Percentiles rank a stretch among this genome's conserved stretches.
These are phyloP conservation scores for Colletotrichum karsti DNA, from an alignment of 2,329 filamentous ascomycete species.

Conservation along the genomic window DNA sequence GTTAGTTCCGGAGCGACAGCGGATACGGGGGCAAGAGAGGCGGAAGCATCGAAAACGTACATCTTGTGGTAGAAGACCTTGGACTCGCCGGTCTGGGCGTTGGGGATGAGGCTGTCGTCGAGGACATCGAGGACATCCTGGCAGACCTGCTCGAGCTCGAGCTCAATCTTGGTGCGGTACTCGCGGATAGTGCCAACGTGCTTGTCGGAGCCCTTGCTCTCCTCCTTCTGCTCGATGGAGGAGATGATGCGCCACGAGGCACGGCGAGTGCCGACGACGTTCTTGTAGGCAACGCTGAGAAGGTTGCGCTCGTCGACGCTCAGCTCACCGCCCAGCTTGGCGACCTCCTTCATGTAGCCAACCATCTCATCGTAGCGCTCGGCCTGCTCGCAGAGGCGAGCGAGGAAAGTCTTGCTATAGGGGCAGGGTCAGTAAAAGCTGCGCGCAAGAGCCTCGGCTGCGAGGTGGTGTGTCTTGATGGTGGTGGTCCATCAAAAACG, in stretches of 20 bases:
- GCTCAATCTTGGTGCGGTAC: constrained; percentile 98
- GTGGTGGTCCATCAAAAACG: constrained; percentile 5
- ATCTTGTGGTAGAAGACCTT: constrained; percentile 99
- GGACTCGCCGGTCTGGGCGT: constrained; percentile 95
- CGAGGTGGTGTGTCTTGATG: constrained; percentile 16
- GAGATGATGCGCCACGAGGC: constrained; percentile 99
- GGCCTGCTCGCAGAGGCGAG: constrained; percentile 99
- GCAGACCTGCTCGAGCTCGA: constrained; percentile 96
- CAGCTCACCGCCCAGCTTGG: constrained; percentile 83
- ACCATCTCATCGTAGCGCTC: constrained; percentile 99
- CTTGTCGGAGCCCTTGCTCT: constrained; percentile 97
- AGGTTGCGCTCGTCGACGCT: constrained; percentile 98
- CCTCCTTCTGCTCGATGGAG: constrained; percentile 99
- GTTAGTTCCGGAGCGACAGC: constrained; percentile 12
- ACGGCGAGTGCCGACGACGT: constrained; percentile 97
- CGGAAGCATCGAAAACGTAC: constrained; percentile 64
- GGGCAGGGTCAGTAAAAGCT: constrained; percentile 22
- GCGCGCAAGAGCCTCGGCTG: constrained; percentile 16
- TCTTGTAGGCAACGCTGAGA: constrained; percentile 99
- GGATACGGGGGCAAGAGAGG: background rate
- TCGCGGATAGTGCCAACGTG: constrained; percentile 94
- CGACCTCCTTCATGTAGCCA: constrained; percentile 99
- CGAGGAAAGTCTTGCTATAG: constrained; percentile 97
- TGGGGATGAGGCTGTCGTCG: constrained; percentile 92
- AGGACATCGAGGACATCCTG: constrained; percentile 96